Base-by-base conservation (phyloP, 148 eudicot species). In the Rhododendron henanense region DNA sequence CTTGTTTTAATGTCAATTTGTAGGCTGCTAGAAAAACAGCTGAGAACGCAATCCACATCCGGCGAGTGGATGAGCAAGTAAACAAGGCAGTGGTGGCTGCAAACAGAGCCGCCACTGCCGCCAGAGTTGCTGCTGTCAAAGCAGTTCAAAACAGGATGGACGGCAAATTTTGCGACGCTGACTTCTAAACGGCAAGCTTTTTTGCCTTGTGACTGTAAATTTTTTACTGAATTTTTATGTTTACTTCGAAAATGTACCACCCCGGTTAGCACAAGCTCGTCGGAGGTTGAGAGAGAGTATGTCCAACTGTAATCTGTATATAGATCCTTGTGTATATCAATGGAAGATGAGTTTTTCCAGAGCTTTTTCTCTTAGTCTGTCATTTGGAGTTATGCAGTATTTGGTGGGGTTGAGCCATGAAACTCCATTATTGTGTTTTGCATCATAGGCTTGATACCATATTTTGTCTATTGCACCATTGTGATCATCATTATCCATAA, bases 51-150 rank as follows among this genome's bases (percentile, higher is more conserved):
- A 89, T 92, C 83, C 87, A 86, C 85, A 81, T 92, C 50, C 89
- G 90, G 21, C 90, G 91, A 78, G 94, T 95, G 39, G 99, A 97
- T 79, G 97, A 94, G 21, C 94, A 92, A 88, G 97, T 95, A 33
- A 93, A 91, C 92, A 92, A 89, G 85, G 96, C 98, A 14, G 96
- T 95, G 31, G 80, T 82, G 86, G 98, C 96, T 19, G 95, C 99
- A 25, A 95, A 96, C 85, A 86, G 94, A 87, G 97, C 99, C 10
- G 99, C 98, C 71, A 96, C 93, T 47, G 98, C 98, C 14, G 99
- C 98, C 61, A 92, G 98, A 83, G 98, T 96, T 31, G 97, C 98
- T n/a, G 97, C 99, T 79, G 92, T 96, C 6, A 96, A 94, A 90
- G 98, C 99, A 51, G 98, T 96, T 53, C 99, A 94, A 83, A 95